Percentiles rank a stretch among this genome's conserved stretches.
Evolutionary conservation across 2,329 filamentous ascomycete species (phyloP).

Genomic region (Colletotrichum truncatum): DNA sequence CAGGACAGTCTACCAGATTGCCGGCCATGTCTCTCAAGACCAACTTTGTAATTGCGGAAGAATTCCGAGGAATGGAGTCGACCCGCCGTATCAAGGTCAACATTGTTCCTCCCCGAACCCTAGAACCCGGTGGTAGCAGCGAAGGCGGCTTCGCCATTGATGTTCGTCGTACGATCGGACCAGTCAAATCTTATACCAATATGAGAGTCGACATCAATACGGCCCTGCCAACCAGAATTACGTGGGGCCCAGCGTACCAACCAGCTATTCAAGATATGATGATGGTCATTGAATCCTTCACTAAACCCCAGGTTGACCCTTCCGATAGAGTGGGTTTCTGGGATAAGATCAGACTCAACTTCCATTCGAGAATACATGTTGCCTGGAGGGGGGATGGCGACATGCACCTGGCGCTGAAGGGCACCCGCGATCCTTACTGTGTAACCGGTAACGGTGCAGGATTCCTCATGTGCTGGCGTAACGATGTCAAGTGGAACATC

Average conservation of each 20-base stretch:
- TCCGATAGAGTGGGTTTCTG: slow-evolving; percentile 97
- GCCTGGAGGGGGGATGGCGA: slow-evolving; percentile 97
- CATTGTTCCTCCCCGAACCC: slow-evolving; percentile 77
- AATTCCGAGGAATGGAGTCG: slow-evolving; percentile 84
- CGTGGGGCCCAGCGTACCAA: slow-evolving; percentile 97
- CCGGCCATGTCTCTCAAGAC: slow-evolving; percentile 86
- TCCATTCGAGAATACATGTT: slow-evolving; percentile 89
- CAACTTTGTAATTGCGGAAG: slow-evolving; percentile 96
- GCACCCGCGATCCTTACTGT: slow-evolving; percentile 89
- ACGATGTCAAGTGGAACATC: slow-evolving; percentile 88
- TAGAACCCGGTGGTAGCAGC: slow-evolving; percentile 62
- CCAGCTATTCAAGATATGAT: slow-evolving; percentile 99
- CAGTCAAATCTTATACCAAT: slow-evolving; percentile 96
- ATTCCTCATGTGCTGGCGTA: slow-evolving; percentile 98
- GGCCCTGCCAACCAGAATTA: slow-evolving; percentile 88
- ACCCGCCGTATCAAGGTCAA: slow-evolving; percentile 83
- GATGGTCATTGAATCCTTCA: slow-evolving; percentile 98
- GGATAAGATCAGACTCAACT: slow-evolving; percentile 96
- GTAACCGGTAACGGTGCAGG: slow-evolving; percentile 93
- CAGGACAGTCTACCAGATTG: slow-evolving; percentile 80
- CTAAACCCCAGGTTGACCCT: slow-evolving; percentile 91
- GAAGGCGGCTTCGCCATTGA: slow-evolving; percentile 81
- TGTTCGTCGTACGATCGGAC: slow-evolving; percentile 89
- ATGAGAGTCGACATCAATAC: slow-evolving; percentile 94
- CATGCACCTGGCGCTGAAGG: slow-evolving; percentile 92